These are phyloP conservation scores for Trichoderma hamatum DNA, from an alignment of 2,329 filamentous ascomycete species.

Conservation along the genomic window DNA sequence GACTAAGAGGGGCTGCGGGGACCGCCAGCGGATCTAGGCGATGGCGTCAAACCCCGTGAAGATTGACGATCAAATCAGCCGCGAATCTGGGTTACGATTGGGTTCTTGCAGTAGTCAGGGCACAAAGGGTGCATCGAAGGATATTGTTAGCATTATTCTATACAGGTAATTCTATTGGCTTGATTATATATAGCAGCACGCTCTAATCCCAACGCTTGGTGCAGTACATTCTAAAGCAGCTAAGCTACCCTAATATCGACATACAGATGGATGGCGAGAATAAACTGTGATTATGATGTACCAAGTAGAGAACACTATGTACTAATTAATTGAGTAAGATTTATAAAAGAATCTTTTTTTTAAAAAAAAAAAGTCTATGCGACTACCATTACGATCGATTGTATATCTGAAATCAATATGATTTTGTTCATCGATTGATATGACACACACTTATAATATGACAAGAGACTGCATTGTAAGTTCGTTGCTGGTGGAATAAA, in stretches of 20 bases:
- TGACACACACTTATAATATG: no score
- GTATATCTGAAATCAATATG: no score
- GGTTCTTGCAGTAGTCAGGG: not conserved
- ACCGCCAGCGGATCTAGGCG: slow-evolving; percentile 8
- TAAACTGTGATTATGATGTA: no score
- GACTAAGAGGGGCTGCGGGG: slow-evolving; percentile 16
- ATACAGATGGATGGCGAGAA: not conserved
- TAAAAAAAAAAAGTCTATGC: no score
- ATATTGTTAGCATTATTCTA: not conserved
- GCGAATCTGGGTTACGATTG: not conserved
- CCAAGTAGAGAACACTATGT: no score
- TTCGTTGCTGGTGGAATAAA: not conserved
- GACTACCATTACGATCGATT: no score
- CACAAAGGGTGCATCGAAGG: not conserved
- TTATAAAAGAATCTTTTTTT: no score
- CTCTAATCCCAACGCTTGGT: no score
- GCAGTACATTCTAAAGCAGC: not conserved
- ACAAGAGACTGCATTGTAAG: not conserved
- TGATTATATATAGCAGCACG: not conserved
- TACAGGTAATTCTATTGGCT: not conserved
- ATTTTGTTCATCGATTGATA: no score
- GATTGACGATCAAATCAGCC: not conserved
- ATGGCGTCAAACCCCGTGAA: slow-evolving; percentile 27
- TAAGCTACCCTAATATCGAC: not conserved
- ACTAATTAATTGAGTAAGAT: no score